These are phyloP conservation scores for Boletus reticulatus DNA, from an alignment of 768 basidiomycete species.

Conservation along the genomic window DNA sequence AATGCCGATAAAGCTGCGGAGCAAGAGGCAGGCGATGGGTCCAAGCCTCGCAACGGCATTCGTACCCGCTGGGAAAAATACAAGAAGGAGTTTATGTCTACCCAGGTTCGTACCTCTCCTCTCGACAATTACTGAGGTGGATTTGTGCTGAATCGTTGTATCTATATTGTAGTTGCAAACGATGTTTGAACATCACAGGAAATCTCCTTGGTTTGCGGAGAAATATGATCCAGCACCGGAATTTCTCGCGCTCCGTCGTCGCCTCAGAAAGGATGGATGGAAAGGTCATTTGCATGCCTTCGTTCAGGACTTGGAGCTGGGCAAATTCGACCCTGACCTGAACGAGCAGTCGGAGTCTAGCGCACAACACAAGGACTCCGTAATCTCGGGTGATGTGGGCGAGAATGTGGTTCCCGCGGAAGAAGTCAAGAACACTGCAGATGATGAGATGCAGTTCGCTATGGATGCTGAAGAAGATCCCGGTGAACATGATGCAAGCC, in stretches of 20 bases:
- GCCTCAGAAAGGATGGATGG: constrained; percentile 86
- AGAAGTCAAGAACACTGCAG: constrained; percentile 52
- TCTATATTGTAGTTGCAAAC: constrained; percentile 79
- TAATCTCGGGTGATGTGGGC: constrained; percentile 34
- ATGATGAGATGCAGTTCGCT: constrained; percentile 76
- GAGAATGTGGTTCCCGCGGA: constrained; percentile 39
- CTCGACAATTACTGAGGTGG: constrained; percentile 4
- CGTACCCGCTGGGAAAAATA: constrained; percentile 89
- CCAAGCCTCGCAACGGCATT: constrained; percentile 83
- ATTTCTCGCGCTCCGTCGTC: constrained; percentile 64
- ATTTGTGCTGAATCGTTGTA: constrained; percentile 26
- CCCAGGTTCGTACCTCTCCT: constrained; percentile 66
- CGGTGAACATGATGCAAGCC: constrained; percentile 55
- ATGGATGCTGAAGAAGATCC: constrained; percentile 71
- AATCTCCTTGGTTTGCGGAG: constrained; percentile 96
- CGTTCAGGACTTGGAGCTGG: constrained; percentile 75
- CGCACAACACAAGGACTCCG: constrained; percentile 53
- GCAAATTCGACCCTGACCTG: constrained; percentile 80
- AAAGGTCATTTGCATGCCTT: constrained; percentile 70
- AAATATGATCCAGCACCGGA: constrained; percentile 85
- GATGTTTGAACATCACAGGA: constrained; percentile 93
- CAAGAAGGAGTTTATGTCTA: constrained; percentile 84
- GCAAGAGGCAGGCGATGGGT: constrained; percentile 77
- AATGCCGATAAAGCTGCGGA: constrained; percentile 81
- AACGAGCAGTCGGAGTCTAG: constrained; percentile 54